phyloP scores from a whole-genome alignment of 768 basidiomycete genomes.

The Dendrothele bispora region DNA sequence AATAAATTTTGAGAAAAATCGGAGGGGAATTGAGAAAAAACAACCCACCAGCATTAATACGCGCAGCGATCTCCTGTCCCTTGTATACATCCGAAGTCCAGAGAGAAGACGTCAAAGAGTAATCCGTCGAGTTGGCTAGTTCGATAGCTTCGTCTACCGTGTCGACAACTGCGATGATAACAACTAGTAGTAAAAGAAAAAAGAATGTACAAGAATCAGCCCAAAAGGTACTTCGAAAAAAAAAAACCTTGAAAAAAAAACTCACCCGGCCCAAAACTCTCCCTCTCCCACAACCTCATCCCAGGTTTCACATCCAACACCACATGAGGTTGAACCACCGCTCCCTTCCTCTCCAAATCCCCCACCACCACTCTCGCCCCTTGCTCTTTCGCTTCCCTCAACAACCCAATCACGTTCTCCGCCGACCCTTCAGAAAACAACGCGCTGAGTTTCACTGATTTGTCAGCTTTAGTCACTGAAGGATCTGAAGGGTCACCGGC shows the following conservation, averaged over 20 bases:
- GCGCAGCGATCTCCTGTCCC: slow-evolving; percentile 45
- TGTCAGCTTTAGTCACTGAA: slow-evolving; percentile 18
- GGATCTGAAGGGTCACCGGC: no score
- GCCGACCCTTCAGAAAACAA: slow-evolving; percentile 48
- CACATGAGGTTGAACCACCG: slow-evolving; percentile 54
- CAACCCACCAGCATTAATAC: slow-evolving; percentile 51
- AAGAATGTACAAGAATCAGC: not conserved
- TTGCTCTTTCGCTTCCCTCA: slow-evolving; percentile 40
- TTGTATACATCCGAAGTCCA: slow-evolving; percentile 49
- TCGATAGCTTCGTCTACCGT: slow-evolving; percentile 54
- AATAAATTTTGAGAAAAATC: no score
- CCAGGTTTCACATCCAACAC: slow-evolving; percentile 46
- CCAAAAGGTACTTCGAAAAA: not conserved
- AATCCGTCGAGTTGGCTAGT: slow-evolving; percentile 54
- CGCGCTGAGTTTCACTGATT: slow-evolving; percentile 30
- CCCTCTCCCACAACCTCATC: slow-evolving; percentile 54
- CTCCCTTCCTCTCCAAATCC: slow-evolving; percentile 36
- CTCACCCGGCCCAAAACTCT: slow-evolving; percentile 62
- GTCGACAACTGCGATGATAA: slow-evolving; percentile 44
- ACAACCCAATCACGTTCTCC: slow-evolving; percentile 40
- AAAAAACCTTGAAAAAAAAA: not conserved
- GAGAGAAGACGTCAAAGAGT: slow-evolving; percentile 49
- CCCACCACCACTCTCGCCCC: slow-evolving; percentile 50
- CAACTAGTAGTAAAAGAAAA: slow-evolving; percentile 26
- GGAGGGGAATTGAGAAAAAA: no score